phyloP scores from a whole-genome alignment of 768 basidiomycete genomes.

The Russula emetica region DNA sequence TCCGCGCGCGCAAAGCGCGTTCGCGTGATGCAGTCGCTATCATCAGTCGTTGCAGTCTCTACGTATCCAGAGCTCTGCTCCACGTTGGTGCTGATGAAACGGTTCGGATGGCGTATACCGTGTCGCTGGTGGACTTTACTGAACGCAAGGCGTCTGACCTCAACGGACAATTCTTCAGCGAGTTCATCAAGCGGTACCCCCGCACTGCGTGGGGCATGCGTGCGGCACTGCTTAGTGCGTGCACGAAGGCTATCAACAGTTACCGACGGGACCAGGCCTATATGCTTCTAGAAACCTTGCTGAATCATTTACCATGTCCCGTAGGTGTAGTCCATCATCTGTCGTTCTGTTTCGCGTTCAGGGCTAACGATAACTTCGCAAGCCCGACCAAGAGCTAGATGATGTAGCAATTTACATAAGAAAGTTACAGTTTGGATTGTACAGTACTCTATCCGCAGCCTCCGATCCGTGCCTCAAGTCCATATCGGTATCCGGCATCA shows the following conservation, averaged over 20 bases:
- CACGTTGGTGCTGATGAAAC: constrained; percentile 39
- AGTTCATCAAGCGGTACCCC: constrained; percentile 67
- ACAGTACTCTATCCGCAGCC: constrained; percentile 45
- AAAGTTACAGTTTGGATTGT: constrained; percentile 46
- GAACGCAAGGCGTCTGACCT: constrained; percentile 77
- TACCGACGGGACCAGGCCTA: constrained; percentile 75
- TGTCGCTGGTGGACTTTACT: constrained; percentile 70
- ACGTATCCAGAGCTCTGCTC: constrained; percentile 53
- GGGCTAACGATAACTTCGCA: neutral
- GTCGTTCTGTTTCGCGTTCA: neutral
- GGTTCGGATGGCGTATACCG: constrained; percentile 53
- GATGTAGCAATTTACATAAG: constrained; percentile 51
- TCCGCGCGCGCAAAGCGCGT: constrained; percentile 61
- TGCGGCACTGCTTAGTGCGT: constrained; percentile 51
- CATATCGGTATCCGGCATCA: constrained; percentile 62
- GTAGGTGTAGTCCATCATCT: constrained; percentile 36
- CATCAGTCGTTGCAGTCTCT: constrained; percentile 67
- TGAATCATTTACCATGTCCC: constrained; percentile 49
- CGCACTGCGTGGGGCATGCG: constrained; percentile 61
- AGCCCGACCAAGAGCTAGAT: constrained; percentile 36
- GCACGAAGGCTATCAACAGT: constrained; percentile 60
- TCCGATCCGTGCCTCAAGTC: constrained; percentile 50
- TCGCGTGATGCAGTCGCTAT: constrained; percentile 58
- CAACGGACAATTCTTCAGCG: constrained; percentile 69
- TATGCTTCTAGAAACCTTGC: constrained; percentile 61